Evolutionary conservation across 106 monocot species (phyloP).

Genomic region (Cymbidium sinense): DNA sequence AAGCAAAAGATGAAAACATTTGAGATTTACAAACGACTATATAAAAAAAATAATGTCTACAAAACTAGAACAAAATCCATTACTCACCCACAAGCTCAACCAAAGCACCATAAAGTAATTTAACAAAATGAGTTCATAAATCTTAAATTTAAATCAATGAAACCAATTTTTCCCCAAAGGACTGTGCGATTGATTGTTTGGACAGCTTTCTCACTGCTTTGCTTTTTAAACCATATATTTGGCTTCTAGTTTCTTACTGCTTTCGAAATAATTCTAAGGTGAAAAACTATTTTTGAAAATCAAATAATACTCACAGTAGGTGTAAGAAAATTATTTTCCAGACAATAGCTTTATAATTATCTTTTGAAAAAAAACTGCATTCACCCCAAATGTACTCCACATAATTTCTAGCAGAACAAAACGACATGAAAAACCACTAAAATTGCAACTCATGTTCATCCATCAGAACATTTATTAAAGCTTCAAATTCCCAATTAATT

Average conservation of each 20-base stretch:
- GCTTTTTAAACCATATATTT: too few relatives aligned
- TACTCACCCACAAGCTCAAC: neutral
- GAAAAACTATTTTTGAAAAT: too few relatives aligned
- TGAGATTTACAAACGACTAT: neutral
- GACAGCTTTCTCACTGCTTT: too few relatives aligned
- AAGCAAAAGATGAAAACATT: neutral
- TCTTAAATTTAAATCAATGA: neutral
- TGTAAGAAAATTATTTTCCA: too few relatives aligned
- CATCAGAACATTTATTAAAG: neutral
- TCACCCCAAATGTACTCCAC: too few relatives aligned
- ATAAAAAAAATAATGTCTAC: neutral
- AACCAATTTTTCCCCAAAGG: neutral
- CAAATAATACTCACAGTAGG: too few relatives aligned
- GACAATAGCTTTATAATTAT: too few relatives aligned
- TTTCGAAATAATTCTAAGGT: too few relatives aligned
- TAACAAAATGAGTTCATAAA: neutral
- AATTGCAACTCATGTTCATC: neutral
- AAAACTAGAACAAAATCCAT: neutral
- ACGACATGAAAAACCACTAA: neutral
- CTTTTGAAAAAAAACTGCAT: too few relatives aligned
- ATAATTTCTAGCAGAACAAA: neutral
- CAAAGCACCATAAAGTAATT: neutral
- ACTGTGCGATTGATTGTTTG: too few relatives aligned
- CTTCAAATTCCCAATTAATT: neutral
- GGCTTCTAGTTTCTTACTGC: too few relatives aligned